phyloP scores from a whole-genome alignment of 2,329 filamentous ascomycete species.

The Scedosporium dehoogii region DNA sequence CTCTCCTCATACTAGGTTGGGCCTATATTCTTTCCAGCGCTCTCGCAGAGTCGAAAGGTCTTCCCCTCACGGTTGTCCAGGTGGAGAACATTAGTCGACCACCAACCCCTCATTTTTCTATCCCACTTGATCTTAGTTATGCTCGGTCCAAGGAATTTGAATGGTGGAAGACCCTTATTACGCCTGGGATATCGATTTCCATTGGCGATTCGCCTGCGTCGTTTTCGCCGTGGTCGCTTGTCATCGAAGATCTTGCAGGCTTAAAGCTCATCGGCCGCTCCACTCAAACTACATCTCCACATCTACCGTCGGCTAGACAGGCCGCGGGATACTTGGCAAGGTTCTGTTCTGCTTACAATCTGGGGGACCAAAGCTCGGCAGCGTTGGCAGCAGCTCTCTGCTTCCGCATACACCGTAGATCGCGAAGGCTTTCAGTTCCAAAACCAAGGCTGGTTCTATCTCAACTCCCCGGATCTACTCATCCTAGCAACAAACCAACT shows the following conservation, averaged over 20 bases:
- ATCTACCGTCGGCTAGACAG: neutral
- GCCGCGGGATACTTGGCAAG: neutral
- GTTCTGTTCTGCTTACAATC: neutral
- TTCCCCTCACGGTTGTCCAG: neutral
- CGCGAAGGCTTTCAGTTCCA: neutral
- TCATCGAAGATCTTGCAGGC: neutral
- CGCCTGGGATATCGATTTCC: neutral
- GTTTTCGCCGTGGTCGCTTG: neutral
- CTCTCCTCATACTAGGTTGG: neutral
- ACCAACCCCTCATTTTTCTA: too few relatives aligned
- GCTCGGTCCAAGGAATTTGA: neutral
- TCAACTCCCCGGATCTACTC: too few relatives aligned
- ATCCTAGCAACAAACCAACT: neutral
- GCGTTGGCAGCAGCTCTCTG: neutral
- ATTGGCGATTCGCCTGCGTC: neutral
- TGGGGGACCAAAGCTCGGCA: neutral
- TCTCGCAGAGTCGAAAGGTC: neutral
- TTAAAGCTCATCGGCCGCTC: neutral
- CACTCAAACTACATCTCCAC: neutral
- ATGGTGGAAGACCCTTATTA: neutral
- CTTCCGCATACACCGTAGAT: neutral
- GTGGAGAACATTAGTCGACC: too few relatives aligned
- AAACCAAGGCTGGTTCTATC: neutral
- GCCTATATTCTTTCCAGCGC: neutral
- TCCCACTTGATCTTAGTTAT: neutral